Evolutionary conservation across 2,329 filamentous ascomycete species (phyloP), one percentile per base, ranked within the genome.

Genomic region (Trichoderma sp.): DNA sequence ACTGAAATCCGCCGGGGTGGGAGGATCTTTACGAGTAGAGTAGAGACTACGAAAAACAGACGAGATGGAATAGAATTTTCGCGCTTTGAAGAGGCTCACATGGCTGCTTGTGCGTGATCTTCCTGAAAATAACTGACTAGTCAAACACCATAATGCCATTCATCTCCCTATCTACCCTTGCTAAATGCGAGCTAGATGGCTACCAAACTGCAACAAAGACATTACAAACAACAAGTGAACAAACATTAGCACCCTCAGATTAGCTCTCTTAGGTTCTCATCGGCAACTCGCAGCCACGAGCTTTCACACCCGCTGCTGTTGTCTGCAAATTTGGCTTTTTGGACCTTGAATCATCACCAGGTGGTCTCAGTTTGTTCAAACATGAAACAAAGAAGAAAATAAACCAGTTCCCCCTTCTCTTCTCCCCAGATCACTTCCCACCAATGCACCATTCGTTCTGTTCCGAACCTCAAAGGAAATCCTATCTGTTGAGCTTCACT

Each of bases 251-350:
- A 80, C 87, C 87, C 87, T 88, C 87, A 88, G 87, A 88, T 88
- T 87, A 88, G 87, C 87, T 88, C 87, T 88, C 87, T 86, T 83
- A 80, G 82, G 86, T 88, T 88, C 87, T 88, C 87, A 88, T 76
- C 77, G 86, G 83, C 86, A 88, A 88, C 86, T 79, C 86, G 83
- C 81, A 78, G 77, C 75, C 38, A 64, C n/a, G 41, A 21, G 69
- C 18, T 41, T 16, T 60, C 29, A 31, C 41, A 24, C 45, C 41
- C 65, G 62, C 78, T 79, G 83, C 84, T 85, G 84, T 82, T 88
- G 86, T 81, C 87, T 89, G 86, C 87, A 88, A 89, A 87, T 89
- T 89, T 89, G 87, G 87, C 87, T 89, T 88, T 87, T 88, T 88
- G 87, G 87, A 85, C 84, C 79, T 82, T 86, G 81, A 79, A 84